These are phyloP conservation scores for Psilocybe azurescens DNA, from an alignment of 768 basidiomycete species.

Conservation along the genomic window DNA sequence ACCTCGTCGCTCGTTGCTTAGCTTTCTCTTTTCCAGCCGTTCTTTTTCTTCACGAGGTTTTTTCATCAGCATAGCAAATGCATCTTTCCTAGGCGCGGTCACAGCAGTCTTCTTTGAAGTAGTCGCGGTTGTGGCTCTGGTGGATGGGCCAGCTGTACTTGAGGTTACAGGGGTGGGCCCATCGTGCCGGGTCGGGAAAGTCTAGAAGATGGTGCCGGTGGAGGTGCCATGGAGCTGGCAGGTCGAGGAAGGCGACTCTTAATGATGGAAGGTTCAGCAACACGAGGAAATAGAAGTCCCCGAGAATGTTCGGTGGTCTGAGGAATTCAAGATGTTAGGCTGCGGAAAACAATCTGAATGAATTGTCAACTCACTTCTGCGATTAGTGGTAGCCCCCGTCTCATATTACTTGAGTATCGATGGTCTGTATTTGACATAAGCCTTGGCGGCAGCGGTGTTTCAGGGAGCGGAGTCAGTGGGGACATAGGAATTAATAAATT, in stretches of 20 bases:
- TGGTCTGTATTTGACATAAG: slow-evolving; percentile 18
- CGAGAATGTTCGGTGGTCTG: slow-evolving; percentile 3
- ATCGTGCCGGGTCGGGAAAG: slow-evolving; percentile 11
- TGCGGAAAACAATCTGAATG: not conserved
- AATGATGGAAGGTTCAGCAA: slow-evolving; percentile 16
- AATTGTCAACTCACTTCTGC: slow-evolving; percentile 28
- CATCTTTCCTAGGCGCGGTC: slow-evolving; percentile 29
- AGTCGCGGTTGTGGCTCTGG: not conserved
- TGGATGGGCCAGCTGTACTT: slow-evolving; percentile 7
- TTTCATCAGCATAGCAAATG: slow-evolving; percentile 40
- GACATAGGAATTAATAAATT: slow-evolving; percentile 32
- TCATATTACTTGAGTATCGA: slow-evolving; percentile 23
- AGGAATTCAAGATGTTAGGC: not conserved
- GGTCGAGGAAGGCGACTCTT: slow-evolving; percentile 42
- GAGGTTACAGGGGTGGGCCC: slow-evolving; percentile 21
- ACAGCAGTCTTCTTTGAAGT: slow-evolving; percentile 1
- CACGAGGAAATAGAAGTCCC: slow-evolving; percentile 18
- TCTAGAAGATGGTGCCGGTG: slow-evolving; percentile 8
- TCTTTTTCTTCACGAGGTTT: slow-evolving; percentile 22
- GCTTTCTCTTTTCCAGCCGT: slow-evolving; percentile 25
- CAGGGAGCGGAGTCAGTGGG: slow-evolving; percentile 56
- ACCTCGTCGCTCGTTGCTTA: slow-evolving; percentile 20
- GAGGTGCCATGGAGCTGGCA: slow-evolving; percentile 22
- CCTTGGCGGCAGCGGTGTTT: slow-evolving; percentile 44
- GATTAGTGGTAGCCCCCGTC: slow-evolving; percentile 27